Evolutionary conservation across 2,329 filamentous ascomycete genomes (phyloP).

Genomic region (Chaetomium sp.): DNA sequence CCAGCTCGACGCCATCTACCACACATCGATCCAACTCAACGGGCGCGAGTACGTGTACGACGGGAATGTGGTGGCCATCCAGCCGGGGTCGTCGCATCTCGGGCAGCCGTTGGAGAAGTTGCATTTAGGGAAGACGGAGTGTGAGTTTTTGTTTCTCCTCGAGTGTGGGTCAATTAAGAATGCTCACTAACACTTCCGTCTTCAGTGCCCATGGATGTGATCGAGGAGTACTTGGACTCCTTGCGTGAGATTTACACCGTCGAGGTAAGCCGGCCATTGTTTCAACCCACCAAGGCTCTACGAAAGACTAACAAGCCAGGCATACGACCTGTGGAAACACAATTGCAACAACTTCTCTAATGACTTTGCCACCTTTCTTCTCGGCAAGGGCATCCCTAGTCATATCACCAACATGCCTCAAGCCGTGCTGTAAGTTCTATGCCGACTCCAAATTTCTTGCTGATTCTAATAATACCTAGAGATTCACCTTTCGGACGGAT

Average conservation of each 20-base stretch:
- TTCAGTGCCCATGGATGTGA: constrained; percentile 65
- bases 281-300: no score
- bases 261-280: constrained; percentile 44
- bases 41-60: constrained; percentile 90
- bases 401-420: constrained; percentile 82
- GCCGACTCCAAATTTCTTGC: constrained; percentile 49
- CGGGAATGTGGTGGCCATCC: constrained; percentile 74
- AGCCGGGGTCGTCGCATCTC: constrained; percentile 78
- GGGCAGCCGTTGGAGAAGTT: constrained; percentile 74
- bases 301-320: constrained; percentile 37
- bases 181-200: not conserved
- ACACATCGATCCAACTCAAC: constrained; percentile 81
- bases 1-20: constrained; percentile 85
- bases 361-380: constrained; percentile 80
- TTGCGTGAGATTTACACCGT: constrained; percentile 75
- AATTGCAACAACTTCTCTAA: constrained; percentile 99
- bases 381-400: constrained; percentile 81
- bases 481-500: constrained; percentile 57
- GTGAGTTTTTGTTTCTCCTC: constrained; percentile 5
- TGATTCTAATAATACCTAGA: constrained; percentile 8
- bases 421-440: constrained; percentile 61
- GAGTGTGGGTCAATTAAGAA: no score
- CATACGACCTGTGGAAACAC: constrained; percentile 82
- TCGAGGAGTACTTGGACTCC: constrained; percentile 82
- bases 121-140: constrained; percentile 65